These are phyloP conservation scores for Colletotrichum phormii DNA, from an alignment of 2,329 filamentous ascomycete species.

Conservation along the genomic window DNA sequence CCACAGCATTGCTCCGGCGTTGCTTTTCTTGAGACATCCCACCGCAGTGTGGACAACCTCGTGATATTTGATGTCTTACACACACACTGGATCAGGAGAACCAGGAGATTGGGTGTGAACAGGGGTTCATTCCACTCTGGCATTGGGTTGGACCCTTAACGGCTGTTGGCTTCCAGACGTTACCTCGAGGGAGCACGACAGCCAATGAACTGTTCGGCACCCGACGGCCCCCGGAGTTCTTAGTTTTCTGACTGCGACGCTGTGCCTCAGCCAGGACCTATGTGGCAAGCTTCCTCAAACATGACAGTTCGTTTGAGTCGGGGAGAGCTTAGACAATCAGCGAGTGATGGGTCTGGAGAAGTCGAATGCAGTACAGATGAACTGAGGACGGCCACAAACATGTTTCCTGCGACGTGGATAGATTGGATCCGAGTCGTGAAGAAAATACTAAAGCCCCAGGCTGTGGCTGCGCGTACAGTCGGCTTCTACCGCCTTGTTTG, in stretches of 20 bases:
- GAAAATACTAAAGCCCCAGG: neutral
- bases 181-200: neutral
- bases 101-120: slow-evolving; percentile 23
- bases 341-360: neutral
- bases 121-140: slow-evolving; percentile 10
- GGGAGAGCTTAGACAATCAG: neutral
- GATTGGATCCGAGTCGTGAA: slow-evolving; percentile 19
- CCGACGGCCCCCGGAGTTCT: neutral
- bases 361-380: slow-evolving; percentile 12
- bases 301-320: neutral
- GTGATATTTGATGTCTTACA: slow-evolving; percentile 9
- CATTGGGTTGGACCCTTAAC: neutral
- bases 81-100: slow-evolving; percentile 10
- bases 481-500: slow-evolving; percentile 9
- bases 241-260: neutral
- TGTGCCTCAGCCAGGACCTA: neutral
- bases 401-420: slow-evolving; percentile 24
- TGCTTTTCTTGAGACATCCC: slow-evolving; percentile 21
- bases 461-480: neutral
- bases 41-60: neutral
- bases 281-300: neutral
- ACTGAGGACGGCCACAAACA: slow-evolving; percentile 10
- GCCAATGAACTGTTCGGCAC: neutral
- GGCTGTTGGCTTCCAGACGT: neutral
- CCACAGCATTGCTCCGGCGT: neutral